Base-by-base conservation (phyloP, 345 rosid species). In the Adansonia digitata region DNA sequence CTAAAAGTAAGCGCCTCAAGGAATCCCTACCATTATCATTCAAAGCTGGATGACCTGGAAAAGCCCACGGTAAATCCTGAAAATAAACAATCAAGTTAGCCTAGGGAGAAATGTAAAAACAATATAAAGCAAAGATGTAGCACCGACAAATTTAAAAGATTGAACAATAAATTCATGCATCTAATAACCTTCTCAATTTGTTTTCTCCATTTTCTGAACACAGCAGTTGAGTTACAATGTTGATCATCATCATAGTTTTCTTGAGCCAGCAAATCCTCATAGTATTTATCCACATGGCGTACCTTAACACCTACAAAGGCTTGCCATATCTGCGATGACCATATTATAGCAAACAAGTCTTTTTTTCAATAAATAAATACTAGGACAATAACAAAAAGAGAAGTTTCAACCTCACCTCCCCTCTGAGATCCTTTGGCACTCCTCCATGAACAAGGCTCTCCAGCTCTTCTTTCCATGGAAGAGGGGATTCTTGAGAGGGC, bases 131-230 rank as follows among this genome's bases (percentile, higher is more conserved):
- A 79, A 87, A 77, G 82, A 82, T 82, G 80, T 78, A 78, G 82
- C 82, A 84, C 84, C 80, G 79, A 77, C 86, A 59, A 83, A 89
- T 81, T 86, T 42, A 85, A 88, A 87, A 85, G 79, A 85, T 40
- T 82, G 84, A 86, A 84, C 48, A 74, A 75, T 74, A 85, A 85
- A 89, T 77, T 78, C 78, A 84, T 84, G 88, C 86, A 81, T 85
- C 82, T 83, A 86, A 81, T 73, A 88, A 93, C 99, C 99, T 95
- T 93, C 91, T 95, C 98, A 88, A 95, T 95, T 86, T 93, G 98
- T 82, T 83, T 92, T 81, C 79, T 86, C 96, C 91, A 95, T 72
- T 89, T 90, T 74, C 72, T 77, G 73, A 87, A 80, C 37, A 80
- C 81, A 65, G 70, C 88, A 61, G 86, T 73, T 59, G 91, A 61